phyloP scores from a whole-genome alignment of 2,329 filamentous ascomycete species.

The Diplodia sapinea region DNA sequence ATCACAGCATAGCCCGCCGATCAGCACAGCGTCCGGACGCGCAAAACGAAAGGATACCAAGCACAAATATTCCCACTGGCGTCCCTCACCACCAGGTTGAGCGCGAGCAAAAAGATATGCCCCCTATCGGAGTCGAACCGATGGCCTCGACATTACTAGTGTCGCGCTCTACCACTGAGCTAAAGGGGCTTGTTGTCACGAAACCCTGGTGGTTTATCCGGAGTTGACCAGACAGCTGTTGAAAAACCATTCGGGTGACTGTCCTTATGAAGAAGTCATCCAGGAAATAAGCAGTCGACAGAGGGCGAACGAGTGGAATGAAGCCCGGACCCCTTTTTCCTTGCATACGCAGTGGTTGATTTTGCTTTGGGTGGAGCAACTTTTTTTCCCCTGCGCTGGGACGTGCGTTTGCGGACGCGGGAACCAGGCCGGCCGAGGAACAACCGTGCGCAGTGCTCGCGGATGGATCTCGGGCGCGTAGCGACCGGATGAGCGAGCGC shows the following conservation, averaged over 20 bases:
- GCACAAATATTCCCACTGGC: neutral
- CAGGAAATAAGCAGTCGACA: neutral
- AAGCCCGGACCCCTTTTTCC: neutral
- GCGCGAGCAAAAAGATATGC: conserved; percentile 20
- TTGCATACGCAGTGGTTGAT: neutral
- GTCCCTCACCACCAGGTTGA: neutral
- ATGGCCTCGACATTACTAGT: conserved; percentile 32
- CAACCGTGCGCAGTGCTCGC: neutral
- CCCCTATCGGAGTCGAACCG: conserved; percentile 32
- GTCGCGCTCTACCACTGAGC: conserved; percentile 32
- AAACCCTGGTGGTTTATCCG: conserved; percentile 5
- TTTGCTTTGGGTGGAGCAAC: neutral
- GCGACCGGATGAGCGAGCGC: neutral
- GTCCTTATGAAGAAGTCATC: neutral
- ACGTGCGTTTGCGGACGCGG: neutral
- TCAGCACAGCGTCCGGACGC: neutral
- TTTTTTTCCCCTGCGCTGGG: neutral
- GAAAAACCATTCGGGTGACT: neutral
- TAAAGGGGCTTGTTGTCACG: conserved; percentile 12
- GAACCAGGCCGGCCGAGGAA: neutral
- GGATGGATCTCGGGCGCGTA: conserved; percentile 1
- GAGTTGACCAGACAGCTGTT: neutral
- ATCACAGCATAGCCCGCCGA: neutral
- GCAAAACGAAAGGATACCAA: neutral
- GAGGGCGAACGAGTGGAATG: neutral